Base-by-base conservation (phyloP, 176 grass and related monocot species). In the Typha latifolia region DNA sequence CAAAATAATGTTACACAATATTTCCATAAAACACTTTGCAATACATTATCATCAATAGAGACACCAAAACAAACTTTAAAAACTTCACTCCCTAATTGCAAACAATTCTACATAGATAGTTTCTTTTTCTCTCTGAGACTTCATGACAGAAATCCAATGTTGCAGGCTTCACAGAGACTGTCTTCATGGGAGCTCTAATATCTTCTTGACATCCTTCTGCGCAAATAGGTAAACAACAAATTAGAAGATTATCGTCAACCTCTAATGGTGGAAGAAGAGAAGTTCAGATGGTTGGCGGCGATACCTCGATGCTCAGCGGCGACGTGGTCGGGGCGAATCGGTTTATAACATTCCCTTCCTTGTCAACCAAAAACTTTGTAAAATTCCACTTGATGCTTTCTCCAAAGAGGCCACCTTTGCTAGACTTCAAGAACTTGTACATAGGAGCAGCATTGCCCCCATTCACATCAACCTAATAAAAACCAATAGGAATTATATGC, bases 321-420 rank as follows among this genome's bases (percentile, higher is more conserved):
- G 84, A 82, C 66, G 90, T 89, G 24, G 85, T 89, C 4, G 89
- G 82, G 0, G 84, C 89, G 31, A 88, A 92, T 34, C 85, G 89
- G 32, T 88, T 79, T 64, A 96, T 77, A 13, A 96, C 87, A 63
- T 18, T 50, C 12, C 91, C 91, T 18, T 90, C 87, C 71, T 96
- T 88, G 73, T 96, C 84, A 12, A 88, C 82, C 77, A 96, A 81
- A 64, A 96, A 96, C 73, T 91, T 96, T 0, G 91, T 69, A 77
- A 96, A 96, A 77, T 96, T 96, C 91, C 91, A 96, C 49, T 91
- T 96, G 53, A 96, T 96, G 49, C 79, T 73, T 11, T 88, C 87
- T 0, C 87, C 91, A 19, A 91, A 91, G 15, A 91, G 57, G 18
- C 87, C 31, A 15, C 84, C 87, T 91, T 96, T 96, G 82, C 77